Conservation (phyloP, 2,329 filamentous ascomycete genomes). For the Colletotrichum magnum region DNA sequence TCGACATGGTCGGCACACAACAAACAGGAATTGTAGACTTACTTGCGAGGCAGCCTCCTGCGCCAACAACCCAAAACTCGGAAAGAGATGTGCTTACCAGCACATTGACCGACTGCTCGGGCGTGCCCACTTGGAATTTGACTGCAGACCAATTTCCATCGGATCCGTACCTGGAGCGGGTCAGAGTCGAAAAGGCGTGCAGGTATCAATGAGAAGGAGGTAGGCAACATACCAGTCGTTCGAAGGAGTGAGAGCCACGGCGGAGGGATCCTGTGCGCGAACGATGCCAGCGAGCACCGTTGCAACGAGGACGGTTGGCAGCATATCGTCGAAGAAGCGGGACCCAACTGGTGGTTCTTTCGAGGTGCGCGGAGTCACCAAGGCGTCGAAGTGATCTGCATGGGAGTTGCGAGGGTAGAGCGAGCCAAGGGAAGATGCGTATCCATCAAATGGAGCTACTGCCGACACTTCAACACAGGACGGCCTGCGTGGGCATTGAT, state of each 20-base stretch:
- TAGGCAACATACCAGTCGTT: slow-evolving; percentile 32
- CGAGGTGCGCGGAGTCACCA: slow-evolving; percentile 39
- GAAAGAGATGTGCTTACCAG: slow-evolving; percentile 77
- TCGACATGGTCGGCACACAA: slow-evolving; percentile 10
- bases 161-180: slow-evolving; percentile 67
- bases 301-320: slow-evolving; percentile 29
- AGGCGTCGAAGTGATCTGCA: slow-evolving; percentile 30
- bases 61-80: slow-evolving; percentile 78
- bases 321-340: slow-evolving; percentile 33
- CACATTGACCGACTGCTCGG: slow-evolving; percentile 54
- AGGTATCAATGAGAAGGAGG: background rate
- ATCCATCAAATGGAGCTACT: slow-evolving; percentile 31
- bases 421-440: slow-evolving; percentile 14
- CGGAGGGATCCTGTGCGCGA: slow-evolving; percentile 35
- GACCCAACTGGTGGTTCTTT: slow-evolving; percentile 23
- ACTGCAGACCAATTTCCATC: slow-evolving; percentile 83
- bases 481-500: background rate
- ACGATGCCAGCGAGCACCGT: slow-evolving; percentile 32
- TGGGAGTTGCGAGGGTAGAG: slow-evolving; percentile 30
- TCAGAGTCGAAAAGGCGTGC: slow-evolving; percentile 33
- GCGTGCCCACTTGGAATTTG: slow-evolving; percentile 68
- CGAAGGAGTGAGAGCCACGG: slow-evolving; percentile 39
- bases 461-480: slow-evolving; percentile 21
- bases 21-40: slow-evolving; percentile 46
- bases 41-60: slow-evolving; percentile 68